Evolutionary conservation across 116 monocot species (phyloP).

Genomic region (Dioscorea cayenensis): DNA sequence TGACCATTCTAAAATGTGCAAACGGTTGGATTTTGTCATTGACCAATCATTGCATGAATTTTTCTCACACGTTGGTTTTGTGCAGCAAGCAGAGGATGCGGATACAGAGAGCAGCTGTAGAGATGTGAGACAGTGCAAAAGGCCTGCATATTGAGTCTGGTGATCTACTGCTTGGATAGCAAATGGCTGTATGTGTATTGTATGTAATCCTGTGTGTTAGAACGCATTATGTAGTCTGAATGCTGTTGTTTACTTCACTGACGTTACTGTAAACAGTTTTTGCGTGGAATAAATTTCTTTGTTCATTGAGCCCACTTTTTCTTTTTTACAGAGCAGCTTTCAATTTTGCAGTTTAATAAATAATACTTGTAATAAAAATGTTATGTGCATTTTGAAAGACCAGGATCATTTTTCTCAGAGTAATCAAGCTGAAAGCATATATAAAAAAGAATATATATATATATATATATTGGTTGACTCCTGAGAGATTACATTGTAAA

Average conservation of each 20-base stretch:
- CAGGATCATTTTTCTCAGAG: no score
- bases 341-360: not conserved
- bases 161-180: no score
- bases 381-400: no score
- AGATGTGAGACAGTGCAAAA: slow-evolving; percentile 42
- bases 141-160: slow-evolving; percentile 19
- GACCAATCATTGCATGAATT: not conserved
- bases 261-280: not conserved
- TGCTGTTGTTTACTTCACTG: not conserved
- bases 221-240: not conserved
- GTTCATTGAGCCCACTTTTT: not conserved
- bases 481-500: no score
- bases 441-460: no score
- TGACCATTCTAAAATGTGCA: no score
- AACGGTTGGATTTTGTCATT: not conserved
- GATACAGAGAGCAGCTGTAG: slow-evolving; percentile 44
- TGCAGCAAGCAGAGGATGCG: slow-evolving; percentile 20
- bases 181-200: not conserved
- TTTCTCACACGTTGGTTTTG: not conserved
- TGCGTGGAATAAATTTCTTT: not conserved
- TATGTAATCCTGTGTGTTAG: not conserved
- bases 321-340: not conserved
- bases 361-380: no score
- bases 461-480: no score
- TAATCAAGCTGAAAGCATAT: no score